These are phyloP conservation scores for Pseudocercospora fijiensis DNA, from an alignment of 2,329 filamentous ascomycete species.

Conservation along the genomic window DNA sequence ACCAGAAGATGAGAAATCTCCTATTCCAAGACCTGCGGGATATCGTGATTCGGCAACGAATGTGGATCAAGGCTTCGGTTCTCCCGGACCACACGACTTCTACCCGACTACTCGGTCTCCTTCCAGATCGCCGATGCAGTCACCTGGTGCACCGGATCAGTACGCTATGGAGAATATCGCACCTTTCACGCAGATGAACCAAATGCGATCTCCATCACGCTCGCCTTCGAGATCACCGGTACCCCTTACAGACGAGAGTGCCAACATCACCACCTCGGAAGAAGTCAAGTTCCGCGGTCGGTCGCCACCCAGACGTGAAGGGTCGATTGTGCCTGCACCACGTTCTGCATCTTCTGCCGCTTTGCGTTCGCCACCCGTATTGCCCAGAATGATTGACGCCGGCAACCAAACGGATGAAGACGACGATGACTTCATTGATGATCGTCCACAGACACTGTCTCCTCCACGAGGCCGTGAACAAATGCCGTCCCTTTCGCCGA, in stretches of 20 bases:
- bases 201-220: background rate
- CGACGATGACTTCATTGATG: constrained; percentile 13
- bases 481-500: constrained; percentile 14
- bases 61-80: background rate
- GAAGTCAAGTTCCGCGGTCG: constrained; percentile 21
- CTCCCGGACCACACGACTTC: constrained; percentile 3
- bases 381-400: constrained; percentile 3
- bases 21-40: background rate
- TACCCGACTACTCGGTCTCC: background rate
- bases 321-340: constrained; percentile 8
- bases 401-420: constrained; percentile 15
- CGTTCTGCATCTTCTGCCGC: constrained; percentile 17
- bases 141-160: constrained; percentile 14
- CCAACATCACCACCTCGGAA: constrained; percentile 1
- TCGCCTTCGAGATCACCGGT: constrained; percentile 1
- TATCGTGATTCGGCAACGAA: constrained; percentile 10
- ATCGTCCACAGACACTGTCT: constrained; percentile 17
- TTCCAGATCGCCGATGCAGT: background rate
- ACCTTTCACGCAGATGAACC: background rate
- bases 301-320: constrained; percentile 12
- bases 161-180: constrained; percentile 13
- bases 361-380: constrained; percentile 8
- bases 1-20: constrained; percentile 4
- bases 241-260: constrained; percentile 1
- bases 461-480: constrained; percentile 14